These are phyloP conservation scores for Isabelozyma pseudorhagii DNA, from an alignment of 805 yeast genomes.

Conservation along the genomic window DNA sequence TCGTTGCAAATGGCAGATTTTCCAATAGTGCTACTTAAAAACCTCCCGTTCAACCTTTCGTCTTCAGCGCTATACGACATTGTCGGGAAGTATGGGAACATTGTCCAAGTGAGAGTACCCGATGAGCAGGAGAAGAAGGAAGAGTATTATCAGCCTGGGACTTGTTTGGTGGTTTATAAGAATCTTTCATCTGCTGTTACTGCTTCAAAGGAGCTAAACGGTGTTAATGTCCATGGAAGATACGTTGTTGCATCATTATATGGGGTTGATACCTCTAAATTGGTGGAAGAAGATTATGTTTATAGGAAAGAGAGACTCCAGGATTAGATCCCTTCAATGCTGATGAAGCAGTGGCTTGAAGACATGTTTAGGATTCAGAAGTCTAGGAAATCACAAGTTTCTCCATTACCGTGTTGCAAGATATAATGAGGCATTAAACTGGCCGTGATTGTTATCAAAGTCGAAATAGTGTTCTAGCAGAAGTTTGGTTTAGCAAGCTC, in stretches of 20 bases:
- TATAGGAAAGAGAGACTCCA: slow-evolving; percentile 25
- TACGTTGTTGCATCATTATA: slow-evolving; percentile 53
- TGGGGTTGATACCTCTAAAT: slow-evolving; percentile 38
- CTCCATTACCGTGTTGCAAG: too few species aligned
- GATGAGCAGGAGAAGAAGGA: slow-evolving; percentile 28
- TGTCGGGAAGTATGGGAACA: slow-evolving; percentile 53
- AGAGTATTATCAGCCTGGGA: slow-evolving; percentile 34
- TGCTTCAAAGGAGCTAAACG: slow-evolving; percentile 56
- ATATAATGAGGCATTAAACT: too few species aligned
- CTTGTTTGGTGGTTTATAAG: slow-evolving; percentile 54
- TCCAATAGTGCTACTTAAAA: slow-evolving; percentile 53
- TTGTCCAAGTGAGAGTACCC: slow-evolving; percentile 49
- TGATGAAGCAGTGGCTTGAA: too few species aligned
- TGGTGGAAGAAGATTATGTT: slow-evolving; percentile 22
- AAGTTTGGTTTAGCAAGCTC: too few species aligned
- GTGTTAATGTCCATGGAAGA: slow-evolving; percentile 57
- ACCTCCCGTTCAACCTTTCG: slow-evolving; percentile 52
- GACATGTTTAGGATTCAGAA: too few species aligned
- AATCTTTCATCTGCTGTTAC: slow-evolving; percentile 44
- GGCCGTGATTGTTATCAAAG: too few species aligned
- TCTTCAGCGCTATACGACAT: slow-evolving; percentile 47
- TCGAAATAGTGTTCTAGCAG: too few species aligned
- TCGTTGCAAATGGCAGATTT: slow-evolving; percentile 13
- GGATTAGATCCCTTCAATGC: too few species aligned
- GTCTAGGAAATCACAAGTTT: too few species aligned